phyloP scores from a whole-genome alignment of 306 rosid species.

The Prunus davidiana region DNA sequence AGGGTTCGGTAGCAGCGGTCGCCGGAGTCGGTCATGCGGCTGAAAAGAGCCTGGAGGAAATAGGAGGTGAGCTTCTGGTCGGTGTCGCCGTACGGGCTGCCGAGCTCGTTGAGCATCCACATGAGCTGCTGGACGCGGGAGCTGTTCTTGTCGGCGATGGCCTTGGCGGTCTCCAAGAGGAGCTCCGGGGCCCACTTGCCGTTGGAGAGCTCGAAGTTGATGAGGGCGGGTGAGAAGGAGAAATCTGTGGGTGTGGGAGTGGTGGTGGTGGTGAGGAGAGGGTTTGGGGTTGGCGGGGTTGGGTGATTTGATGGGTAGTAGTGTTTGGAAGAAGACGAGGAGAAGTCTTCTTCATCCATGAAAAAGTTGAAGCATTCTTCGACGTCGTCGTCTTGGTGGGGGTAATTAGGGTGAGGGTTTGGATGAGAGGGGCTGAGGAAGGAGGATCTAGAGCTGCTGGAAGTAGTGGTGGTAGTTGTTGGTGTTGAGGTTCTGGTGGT shows the following conservation, averaged over 20 bases:
- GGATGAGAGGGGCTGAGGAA: constrained; percentile 9
- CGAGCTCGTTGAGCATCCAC: constrained; percentile 95
- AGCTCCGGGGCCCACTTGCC: constrained; percentile 65
- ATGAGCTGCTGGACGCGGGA: constrained; percentile 65
- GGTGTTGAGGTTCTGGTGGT: constrained; percentile 43
- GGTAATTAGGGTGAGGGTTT: constrained; percentile 30
- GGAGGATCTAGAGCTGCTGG: constrained; percentile 70
- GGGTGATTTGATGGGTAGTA: constrained; percentile 27
- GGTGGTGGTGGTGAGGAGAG: constrained; percentile 13
- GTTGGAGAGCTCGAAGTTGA: constrained; percentile 54
- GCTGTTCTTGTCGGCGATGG: constrained; percentile 67
- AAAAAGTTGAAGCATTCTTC: constrained; percentile 97
- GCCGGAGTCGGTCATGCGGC: constrained; percentile 77
- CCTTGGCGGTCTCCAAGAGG: constrained; percentile 67
- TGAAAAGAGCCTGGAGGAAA: constrained; percentile 78
- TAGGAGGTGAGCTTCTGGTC: constrained; percentile 77
- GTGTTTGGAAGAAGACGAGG: constrained; percentile 86
- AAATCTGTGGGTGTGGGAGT: constrained; percentile 17
- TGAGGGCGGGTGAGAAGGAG: constrained; percentile 47
- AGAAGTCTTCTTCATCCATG: constrained; percentile 97
- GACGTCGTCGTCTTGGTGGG: constrained; percentile 35
- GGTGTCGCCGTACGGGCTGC: constrained; percentile 80
- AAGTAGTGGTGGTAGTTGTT: constrained; percentile 31
- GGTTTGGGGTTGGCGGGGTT: constrained; percentile 25
- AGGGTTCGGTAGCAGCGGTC: constrained; percentile 58